Evolutionary conservation across 495 filamentous ascomycete genomes (phyloP).

Genomic region (Cercophora newfieldiana): DNA sequence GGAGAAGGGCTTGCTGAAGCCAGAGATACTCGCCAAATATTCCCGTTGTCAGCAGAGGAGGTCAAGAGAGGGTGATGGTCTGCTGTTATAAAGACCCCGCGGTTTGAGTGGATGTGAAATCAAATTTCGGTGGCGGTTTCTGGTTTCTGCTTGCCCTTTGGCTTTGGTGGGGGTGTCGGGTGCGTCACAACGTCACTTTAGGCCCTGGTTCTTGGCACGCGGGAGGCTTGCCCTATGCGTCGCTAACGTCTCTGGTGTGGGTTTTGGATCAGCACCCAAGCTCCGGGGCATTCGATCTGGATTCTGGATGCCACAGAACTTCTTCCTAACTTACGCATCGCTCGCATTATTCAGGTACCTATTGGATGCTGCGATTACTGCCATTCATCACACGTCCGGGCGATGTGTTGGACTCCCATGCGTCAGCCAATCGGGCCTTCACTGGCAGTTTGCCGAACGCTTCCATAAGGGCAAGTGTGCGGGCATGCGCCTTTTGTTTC

Average conservation of each 20-base stretch:
- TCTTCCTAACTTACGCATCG: no score
- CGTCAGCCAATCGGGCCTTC: no score
- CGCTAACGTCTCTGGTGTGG: not conserved
- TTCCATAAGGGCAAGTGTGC: no score
- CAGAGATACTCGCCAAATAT: not conserved
- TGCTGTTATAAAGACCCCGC: constrained; percentile 13
- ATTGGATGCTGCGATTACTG: no score
- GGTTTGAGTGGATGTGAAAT: constrained; percentile 8
- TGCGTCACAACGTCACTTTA: constrained; percentile 28
- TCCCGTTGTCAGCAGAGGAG: not conserved
- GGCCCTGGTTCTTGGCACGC: constrained; percentile 24
- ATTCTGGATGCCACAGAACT: no score
- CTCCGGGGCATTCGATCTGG: not conserved
- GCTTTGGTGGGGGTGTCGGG: constrained; percentile 26
- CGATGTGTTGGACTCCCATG: no score
- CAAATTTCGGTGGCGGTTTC: constrained; percentile 35
- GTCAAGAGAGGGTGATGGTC: not conserved
- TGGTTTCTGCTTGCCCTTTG: constrained; percentile 16
- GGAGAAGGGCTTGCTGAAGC: not conserved
- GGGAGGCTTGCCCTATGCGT: not conserved
- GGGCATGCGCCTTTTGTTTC: not conserved
- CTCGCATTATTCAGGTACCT: no score
- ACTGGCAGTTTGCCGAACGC: no score
- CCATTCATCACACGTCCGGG: no score
- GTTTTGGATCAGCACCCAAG: not conserved